phyloP scores from a whole-genome alignment of 768 basidiomycete species.

The Boletellus ananiceps region DNA sequence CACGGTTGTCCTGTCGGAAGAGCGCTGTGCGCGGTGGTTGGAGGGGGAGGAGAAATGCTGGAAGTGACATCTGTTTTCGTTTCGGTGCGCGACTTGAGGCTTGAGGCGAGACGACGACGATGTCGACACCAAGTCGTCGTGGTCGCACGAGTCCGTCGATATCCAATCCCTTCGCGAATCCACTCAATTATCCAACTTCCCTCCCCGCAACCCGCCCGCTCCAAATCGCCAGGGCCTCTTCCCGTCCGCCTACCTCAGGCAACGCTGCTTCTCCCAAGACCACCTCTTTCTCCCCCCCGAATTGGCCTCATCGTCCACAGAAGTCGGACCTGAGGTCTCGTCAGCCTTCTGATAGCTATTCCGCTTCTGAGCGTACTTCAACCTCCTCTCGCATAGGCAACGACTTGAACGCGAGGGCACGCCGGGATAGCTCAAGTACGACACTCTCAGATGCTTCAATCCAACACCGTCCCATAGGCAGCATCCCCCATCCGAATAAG shows the following conservation, averaged over 20 bases:
- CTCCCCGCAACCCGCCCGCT: constrained; percentile 43
- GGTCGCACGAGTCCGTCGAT: too few relatives aligned
- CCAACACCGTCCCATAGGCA: constrained; percentile 30
- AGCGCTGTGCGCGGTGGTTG: constrained; percentile 6
- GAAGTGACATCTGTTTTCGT: neutral
- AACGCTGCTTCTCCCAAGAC: constrained; percentile 40
- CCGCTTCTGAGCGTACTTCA: constrained; percentile 47
- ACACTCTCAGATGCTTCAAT: constrained; percentile 42
- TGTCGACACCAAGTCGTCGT: too few relatives aligned
- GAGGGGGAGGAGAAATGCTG: constrained; percentile 8
- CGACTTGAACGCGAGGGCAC: constrained; percentile 26
- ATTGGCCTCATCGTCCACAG: constrained; percentile 60
- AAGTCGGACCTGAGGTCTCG: constrained; percentile 62
- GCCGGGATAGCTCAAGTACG: constrained; percentile 51
- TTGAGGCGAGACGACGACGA: too few relatives aligned
- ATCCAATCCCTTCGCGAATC: too few relatives aligned
- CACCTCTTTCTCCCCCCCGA: constrained; percentile 36
- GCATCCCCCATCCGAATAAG: constrained; percentile 15
- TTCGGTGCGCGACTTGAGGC: too few relatives aligned
- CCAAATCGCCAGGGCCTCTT: constrained; percentile 54
- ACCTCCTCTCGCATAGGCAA: constrained; percentile 36
- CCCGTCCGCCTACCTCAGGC: constrained; percentile 51
- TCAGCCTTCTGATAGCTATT: constrained; percentile 45
- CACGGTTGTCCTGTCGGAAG: constrained; percentile 4
- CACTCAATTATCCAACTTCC: too few relatives aligned